Evolutionary conservation across 805 yeast species (phyloP).

Genomic region (Wickerhamomyces rabaulensis): DNA sequence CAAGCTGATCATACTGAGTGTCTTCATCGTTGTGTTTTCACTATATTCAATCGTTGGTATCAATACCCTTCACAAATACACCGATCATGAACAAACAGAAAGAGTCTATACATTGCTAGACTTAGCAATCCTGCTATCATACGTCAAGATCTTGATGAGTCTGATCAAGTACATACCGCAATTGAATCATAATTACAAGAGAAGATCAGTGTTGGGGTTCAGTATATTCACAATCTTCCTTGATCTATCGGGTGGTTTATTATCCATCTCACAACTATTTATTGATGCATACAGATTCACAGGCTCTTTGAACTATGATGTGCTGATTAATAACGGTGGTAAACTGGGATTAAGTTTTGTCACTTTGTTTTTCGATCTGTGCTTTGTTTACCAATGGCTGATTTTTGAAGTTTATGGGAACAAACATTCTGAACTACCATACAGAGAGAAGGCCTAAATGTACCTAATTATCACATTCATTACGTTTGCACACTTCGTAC

Average conservation of each 20-base stretch:
- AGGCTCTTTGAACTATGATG: slow-evolving; percentile 19
- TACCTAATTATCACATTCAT: neutral
- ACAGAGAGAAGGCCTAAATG: neutral
- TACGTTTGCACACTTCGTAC: neutral
- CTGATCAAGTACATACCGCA: slow-evolving; percentile 69
- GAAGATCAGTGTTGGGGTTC: slow-evolving; percentile 81
- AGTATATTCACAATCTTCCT: slow-evolving; percentile 51
- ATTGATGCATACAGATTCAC: slow-evolving; percentile 22
- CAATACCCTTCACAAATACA: slow-evolving; percentile 2
- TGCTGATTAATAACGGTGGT: slow-evolving; percentile 31
- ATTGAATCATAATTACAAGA: slow-evolving; percentile 68
- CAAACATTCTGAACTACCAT: neutral
- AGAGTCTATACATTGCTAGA: slow-evolving; percentile 23
- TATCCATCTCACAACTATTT: slow-evolving; percentile 20
- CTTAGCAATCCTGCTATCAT: slow-evolving; percentile 31
- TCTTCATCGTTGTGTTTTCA: neutral
- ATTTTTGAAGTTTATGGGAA: slow-evolving; percentile 11
- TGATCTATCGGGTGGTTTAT: slow-evolving; percentile 32
- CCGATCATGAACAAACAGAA: neutral
- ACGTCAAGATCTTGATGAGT: slow-evolving; percentile 43
- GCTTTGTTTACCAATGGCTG: slow-evolving; percentile 34
- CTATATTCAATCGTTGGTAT: slow-evolving; percentile 13
- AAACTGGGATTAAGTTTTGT: slow-evolving; percentile 35
- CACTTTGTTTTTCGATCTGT: slow-evolving; percentile 31
- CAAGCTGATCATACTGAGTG: slow-evolving; percentile 15